Base-by-base conservation (phyloP, 106 monocot species). In the Iris macrosiphon region DNA sequence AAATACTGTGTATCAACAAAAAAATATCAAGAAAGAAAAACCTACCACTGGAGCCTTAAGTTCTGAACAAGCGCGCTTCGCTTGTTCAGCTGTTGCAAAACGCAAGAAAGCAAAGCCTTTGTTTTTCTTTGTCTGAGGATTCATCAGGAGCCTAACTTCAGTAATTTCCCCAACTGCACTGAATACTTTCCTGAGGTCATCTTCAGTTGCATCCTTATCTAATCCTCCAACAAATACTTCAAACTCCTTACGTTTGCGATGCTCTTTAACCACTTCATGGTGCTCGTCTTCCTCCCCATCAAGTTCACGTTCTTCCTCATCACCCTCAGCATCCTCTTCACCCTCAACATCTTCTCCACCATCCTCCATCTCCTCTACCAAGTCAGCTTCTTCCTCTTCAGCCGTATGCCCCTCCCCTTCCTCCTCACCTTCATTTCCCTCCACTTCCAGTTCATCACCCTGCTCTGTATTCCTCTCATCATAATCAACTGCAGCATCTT, bases 181-280 rank as follows among this genome's bases (percentile, higher is more conserved):
- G 60, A 90, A 96, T 13, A 90, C 89, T 34, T 90, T 83, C 57
- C 59, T 73, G 20, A 96, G 74, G 57, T 96, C 90, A 39, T 73
- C 79, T 79, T 83, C 85, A 38, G 82, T 83, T 7, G 89, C 89
- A 77, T 79, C 79, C 59, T 80, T 86, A 62, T 89, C 89, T 33
- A 96, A 73, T 12, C 95, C 95, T 29, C 95, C 89, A 61, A 96
- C 95, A 86, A 96, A 96, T 0, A 96, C 77, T 72, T 86, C 95
- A 86, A 82, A 96, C 34, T 96, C 95, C 68, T 90, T 96, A 13
- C 89, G 60, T 40, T 96, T 96, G 13, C 79, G 66, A 20, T 50
- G 82, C 52, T 85, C 85, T 47, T 90, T 82, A 22, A 82, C 74
- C 9, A 79, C 63, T 40, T 86, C 76, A 65, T 82, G 76, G 39